Conservation (phyloP, 2,329 filamentous ascomycete species). For the Xylariaceae sp. region DNA sequence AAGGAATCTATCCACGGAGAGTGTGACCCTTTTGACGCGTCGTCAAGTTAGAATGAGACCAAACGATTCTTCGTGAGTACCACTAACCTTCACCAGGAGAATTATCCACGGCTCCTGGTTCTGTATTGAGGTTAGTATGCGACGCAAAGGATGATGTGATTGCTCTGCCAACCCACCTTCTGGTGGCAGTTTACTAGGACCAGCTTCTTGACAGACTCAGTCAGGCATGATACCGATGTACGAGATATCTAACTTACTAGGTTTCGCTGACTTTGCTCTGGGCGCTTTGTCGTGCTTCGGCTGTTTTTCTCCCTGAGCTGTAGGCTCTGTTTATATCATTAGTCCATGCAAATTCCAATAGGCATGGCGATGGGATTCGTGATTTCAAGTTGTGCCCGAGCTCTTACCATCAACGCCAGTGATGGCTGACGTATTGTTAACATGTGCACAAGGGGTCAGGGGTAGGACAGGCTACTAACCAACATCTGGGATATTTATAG, state of each 20-base stretch:
- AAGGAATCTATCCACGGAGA: constrained; percentile 18
- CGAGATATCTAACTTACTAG: not conserved
- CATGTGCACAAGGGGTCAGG: no score
- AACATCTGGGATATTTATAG: constrained; percentile 1
- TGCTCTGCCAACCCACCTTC: constrained; percentile 1
- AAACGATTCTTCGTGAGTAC: not conserved
- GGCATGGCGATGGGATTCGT: not conserved
- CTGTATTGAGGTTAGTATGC: constrained; percentile 1
- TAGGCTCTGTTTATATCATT: not conserved
- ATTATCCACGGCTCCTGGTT: not conserved
- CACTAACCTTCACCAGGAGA: constrained; percentile 8
- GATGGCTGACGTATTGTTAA: constrained; percentile 1
- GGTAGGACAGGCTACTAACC: not conserved
- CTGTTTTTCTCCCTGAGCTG: not conserved
- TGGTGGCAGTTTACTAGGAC: not conserved
- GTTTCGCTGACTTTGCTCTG: not conserved
- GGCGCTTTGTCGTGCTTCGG: not conserved
- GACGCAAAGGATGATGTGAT: not conserved
- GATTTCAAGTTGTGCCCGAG: not conserved
- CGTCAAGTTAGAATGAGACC: not conserved
- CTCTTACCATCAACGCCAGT: not conserved
- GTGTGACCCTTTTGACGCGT: constrained; percentile 5
- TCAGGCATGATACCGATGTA: not conserved
- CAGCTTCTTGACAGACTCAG: not conserved
- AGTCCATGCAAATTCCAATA: not conserved